Evolutionary conservation across 2,329 filamentous ascomycete species (phyloP), one percentile per base, ranked within the genome.

Genomic region (Erysiphe pulchra): DNA sequence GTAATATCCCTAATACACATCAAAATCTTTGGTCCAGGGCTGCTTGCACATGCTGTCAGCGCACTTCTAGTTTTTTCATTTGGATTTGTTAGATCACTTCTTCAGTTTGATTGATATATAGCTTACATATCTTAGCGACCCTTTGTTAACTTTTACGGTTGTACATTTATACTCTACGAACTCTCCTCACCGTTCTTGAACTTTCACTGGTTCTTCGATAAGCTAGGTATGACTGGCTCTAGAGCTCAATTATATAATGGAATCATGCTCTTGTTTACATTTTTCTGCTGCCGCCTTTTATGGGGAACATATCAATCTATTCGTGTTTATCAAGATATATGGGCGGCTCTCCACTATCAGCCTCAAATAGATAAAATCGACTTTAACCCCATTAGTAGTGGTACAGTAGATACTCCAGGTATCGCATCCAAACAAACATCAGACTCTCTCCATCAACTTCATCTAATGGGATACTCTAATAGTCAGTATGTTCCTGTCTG

Each of bases 121-220:
- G 48, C 46, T 53, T 50, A 50, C 20, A 14, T 16, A 12, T 28
- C 28, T 17, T 57, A 90, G 82, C 70, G 80, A 49, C 83, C 83
- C 1, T 86, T 87, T 56, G 69, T 86, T 51, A 86, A 87, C 64
- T 86, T 77, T 65, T 92, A 90, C 61, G 79, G 72, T 47, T 70
- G 71, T 47, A 73, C 74, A 48, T 92, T 92, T 61, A 82, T 92
- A 55, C 75, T 90, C 48, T 92, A 85, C 71, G 83, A 92, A 61
- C 71, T 92, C 36, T 86, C 80, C 24, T 80, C 78, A 4, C 81
- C 82, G 8, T 86, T 90, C 61, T 69, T 90, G 47, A 92, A 92
- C 59, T 71, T 87, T 57, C 83, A 92, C 65, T 92, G 83, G 83
- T 90, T 90, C 65, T 82, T 80, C 62, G 83, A 92, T 62, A 92